Percentiles rank a stretch among this genome's conserved stretches.
Conservation (phyloP, 371 early-diverging fungal genomes). For the Chytridiales sp. region DNA sequence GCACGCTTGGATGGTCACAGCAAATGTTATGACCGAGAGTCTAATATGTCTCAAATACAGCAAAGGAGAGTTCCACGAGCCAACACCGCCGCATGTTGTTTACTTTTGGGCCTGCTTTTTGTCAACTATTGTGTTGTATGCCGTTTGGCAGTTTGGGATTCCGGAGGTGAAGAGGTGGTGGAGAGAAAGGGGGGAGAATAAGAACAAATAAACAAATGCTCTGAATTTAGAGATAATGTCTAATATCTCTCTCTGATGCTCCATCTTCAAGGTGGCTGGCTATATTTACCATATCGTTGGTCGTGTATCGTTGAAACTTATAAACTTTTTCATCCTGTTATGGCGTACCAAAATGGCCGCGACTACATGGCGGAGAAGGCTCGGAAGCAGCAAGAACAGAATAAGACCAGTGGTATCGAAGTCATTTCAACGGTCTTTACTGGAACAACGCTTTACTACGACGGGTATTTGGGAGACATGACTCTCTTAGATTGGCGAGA, state of each 20-base stretch:
- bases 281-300: no score
- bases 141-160: slow-evolving; percentile 67
- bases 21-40: slow-evolving; percentile 83
- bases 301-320: no score
- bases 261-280: no score
- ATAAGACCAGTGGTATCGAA: neutral
- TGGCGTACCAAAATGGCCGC: slow-evolving; percentile 14
- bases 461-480: slow-evolving; percentile 32
- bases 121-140: slow-evolving; percentile 61
- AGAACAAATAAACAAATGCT: no score
- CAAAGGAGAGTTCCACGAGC: slow-evolving; percentile 77
- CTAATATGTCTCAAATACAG: slow-evolving; percentile 88
- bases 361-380: slow-evolving; percentile 38
- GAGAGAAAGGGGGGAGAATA: neutral
- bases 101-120: slow-evolving; percentile 73
- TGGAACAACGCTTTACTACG: slow-evolving; percentile 31
- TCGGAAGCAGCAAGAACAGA: slow-evolving; percentile 32
- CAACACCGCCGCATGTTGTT: slow-evolving; percentile 74
- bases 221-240: no score
- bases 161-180: neutral
- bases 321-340: no score
- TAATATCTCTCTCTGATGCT: no score
- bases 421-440: slow-evolving; percentile 18
- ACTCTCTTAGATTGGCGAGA: no score
- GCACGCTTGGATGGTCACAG: slow-evolving; percentile 79